These are phyloP conservation scores for Hericium rajendrae DNA, from an alignment of 768 basidiomycete genomes.

Conservation along the genomic window DNA sequence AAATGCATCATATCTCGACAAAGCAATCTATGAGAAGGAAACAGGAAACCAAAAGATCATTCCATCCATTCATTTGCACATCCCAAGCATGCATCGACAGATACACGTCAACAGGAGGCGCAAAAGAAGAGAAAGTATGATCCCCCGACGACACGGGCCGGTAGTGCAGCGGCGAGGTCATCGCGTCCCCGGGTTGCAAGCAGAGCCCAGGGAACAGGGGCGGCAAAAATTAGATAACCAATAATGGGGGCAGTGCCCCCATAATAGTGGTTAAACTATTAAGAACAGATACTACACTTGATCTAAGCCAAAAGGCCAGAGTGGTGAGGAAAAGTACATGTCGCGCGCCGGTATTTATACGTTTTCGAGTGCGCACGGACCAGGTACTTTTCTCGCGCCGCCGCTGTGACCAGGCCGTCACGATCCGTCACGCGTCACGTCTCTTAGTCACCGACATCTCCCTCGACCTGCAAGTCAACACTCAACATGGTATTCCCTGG, in stretches of 20 bases:
- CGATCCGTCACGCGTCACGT: too few relatives aligned
- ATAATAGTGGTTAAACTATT: slow-evolving; percentile 54
- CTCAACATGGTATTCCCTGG: too few relatives aligned
- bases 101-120: background rate
- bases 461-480: too few relatives aligned
- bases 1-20: background rate
- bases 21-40: background rate
- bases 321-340: slow-evolving; percentile 42
- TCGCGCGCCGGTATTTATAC: too few relatives aligned
- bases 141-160: slow-evolving; percentile 15
- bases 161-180: slow-evolving; percentile 15
- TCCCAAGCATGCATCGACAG: background rate
- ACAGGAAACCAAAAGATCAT: background rate
- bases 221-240: slow-evolving; percentile 2
- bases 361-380: too few relatives aligned
- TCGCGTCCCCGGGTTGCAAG: slow-evolving; percentile 14
- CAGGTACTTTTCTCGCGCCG: too few relatives aligned
- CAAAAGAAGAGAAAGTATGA: background rate
- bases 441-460: too few relatives aligned
- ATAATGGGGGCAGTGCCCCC: slow-evolving; percentile 17
- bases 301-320: slow-evolving; percentile 96
- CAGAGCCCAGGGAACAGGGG: slow-evolving; percentile 15
- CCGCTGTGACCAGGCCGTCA: too few relatives aligned
- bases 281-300: slow-evolving; percentile 98
- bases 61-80: slow-evolving; percentile 4